Conservation (phyloP, 192 early-diverging fungal genomes). For the Coemansia sp. region DNA sequence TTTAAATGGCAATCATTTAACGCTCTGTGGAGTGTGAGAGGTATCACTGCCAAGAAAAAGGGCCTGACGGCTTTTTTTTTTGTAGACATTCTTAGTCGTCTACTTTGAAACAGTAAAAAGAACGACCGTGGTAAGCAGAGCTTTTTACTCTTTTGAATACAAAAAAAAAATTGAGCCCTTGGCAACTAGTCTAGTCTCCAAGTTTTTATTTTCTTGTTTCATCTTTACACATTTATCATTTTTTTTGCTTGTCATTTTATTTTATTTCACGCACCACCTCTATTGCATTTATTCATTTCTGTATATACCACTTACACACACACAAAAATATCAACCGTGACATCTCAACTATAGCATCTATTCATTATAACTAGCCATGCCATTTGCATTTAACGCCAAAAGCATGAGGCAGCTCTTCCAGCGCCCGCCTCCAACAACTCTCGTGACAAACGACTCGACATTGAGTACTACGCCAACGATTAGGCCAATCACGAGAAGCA, state of each 20-base stretch:
- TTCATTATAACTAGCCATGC: background rate
- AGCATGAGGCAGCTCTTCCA: constrained; percentile 4
- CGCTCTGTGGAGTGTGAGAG: background rate
- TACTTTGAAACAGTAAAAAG: constrained; percentile 14
- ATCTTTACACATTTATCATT: background rate
- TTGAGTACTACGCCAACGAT: constrained; percentile 8
- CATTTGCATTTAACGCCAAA: background rate
- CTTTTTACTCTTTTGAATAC: background rate
- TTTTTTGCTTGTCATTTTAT: background rate
- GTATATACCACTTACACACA: constrained; percentile 1
- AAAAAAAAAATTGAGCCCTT: background rate
- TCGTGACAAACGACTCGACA: constrained; percentile 2
- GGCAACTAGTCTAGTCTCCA: background rate
- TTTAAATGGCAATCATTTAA: constrained; percentile 1
- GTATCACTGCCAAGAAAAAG: constrained; percentile 10
- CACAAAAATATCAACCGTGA: background rate
- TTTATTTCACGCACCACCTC: background rate
- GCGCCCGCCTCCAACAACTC: background rate
- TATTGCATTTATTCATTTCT: background rate
- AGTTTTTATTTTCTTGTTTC: background rate
- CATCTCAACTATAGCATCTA: background rate
- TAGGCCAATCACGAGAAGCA: background rate
- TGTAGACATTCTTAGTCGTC: background rate
- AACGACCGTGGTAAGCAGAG: constrained; percentile 10
- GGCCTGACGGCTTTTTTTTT: constrained; percentile 1